Base-by-base conservation (phyloP, 2,329 filamentous ascomycete species). In the Acrocalymma vagum region DNA sequence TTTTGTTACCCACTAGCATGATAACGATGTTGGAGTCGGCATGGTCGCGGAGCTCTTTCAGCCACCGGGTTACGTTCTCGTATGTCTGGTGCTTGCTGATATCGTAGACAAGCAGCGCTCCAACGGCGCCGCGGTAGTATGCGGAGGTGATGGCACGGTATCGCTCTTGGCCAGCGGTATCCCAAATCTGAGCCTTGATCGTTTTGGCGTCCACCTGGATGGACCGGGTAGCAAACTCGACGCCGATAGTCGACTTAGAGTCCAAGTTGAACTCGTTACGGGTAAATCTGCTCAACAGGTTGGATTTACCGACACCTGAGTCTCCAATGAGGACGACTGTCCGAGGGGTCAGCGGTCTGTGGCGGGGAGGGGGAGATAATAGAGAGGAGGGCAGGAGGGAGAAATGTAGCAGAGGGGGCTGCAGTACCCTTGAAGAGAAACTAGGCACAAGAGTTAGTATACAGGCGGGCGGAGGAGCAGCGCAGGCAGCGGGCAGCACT, bases 151-250 rank as follows among this genome's bases (percentile, higher is more conserved):
- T 99, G 72, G 94, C 94, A 72, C 95, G 90, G 80, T 97, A 99
- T 73, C 94, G 88, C 78, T 99, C 94, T 79, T 99, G 94, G 60
- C 94, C 94, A 58, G 94, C 94, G 45, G 94, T 99, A 80, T 99
- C 94, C 94, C 95, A 99, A 68, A 99, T 99, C 80, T 99, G 94
- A 63, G 94, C 94, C 83, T 99, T 99, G 85, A 99, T 99, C 54
- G 94, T 99, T 84, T 99, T 99, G 70, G 89, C 88, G 77, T 99
- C 94, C 67, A 99, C 94, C 77, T 97, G 93, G 72, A 99, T 99
- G 60, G 91, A 96, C 55, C 94, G 87, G 62, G 94, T 99, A 64
- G 95, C 94, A 73, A 99, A 99, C 78, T 99, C 94, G 74, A 99
- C 94, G 66, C 94, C 94, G 77, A 99, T 99, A 63, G 94, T 99